Evolutionary conservation across 2,329 filamentous ascomycete species (phyloP).

Genomic region (Botrytis tulipae): DNA sequence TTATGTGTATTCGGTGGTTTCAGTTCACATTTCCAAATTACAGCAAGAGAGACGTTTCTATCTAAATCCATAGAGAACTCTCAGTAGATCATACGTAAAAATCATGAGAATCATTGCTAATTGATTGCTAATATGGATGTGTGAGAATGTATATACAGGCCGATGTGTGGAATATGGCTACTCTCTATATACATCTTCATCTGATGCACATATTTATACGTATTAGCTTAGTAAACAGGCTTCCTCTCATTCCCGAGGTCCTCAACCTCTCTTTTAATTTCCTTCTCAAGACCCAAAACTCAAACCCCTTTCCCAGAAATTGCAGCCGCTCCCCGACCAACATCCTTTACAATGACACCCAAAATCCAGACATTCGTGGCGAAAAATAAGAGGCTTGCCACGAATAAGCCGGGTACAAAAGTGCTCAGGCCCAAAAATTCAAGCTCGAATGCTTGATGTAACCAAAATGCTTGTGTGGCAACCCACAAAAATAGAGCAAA

Average conservation of each 20-base stretch:
- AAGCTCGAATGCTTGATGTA: slow-evolving; percentile 71
- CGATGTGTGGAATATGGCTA: background rate
- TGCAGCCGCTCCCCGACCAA: slow-evolving; percentile 25
- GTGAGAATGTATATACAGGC: background rate
- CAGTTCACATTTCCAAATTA: background rate
- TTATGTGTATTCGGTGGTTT: background rate
- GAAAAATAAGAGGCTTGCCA: slow-evolving; percentile 76
- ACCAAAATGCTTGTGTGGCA: slow-evolving; percentile 69
- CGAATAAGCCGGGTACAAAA: slow-evolving; percentile 82
- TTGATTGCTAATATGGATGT: background rate
- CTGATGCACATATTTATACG: background rate
- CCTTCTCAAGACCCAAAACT: background rate
- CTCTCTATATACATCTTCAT: background rate
- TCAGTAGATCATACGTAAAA: background rate
- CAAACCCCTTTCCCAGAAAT: background rate
- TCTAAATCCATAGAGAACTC: background rate
- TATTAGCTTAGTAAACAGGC: background rate
- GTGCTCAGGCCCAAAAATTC: slow-evolving; percentile 80
- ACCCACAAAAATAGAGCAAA: slow-evolving; percentile 71
- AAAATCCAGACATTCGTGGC: slow-evolving; percentile 83
- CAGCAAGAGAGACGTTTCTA: background rate
- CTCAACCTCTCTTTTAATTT: background rate
- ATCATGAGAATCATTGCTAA: background rate
- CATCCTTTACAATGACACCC: slow-evolving; percentile 73
- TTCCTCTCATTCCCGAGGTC: no score